Percentiles rank a stretch among this genome's conserved stretches.
Conservation (phyloP, 306 rosid genomes). For the Quercus dentata region DNA sequence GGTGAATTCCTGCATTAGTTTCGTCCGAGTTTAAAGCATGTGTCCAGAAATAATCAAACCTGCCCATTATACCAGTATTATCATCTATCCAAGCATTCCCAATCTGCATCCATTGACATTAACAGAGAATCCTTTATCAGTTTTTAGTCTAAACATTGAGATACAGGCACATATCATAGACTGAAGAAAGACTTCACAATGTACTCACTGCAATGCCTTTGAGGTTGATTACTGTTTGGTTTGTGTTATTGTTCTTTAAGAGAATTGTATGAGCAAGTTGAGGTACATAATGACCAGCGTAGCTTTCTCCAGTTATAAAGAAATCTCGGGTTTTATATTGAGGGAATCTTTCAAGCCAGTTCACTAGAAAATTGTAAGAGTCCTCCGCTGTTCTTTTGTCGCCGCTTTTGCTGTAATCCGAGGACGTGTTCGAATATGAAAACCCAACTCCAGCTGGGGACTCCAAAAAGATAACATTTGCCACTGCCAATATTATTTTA, state of each 20-base stretch:
- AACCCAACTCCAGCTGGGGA: constrained; percentile 74
- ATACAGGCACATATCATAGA: not conserved
- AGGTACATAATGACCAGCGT: constrained; percentile 68
- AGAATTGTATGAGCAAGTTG: constrained; percentile 52
- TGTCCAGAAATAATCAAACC: constrained; percentile 47
- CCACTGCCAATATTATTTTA: constrained; percentile 42
- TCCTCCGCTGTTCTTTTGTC: constrained; percentile 55
- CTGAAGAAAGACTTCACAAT: not conserved
- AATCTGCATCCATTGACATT: constrained; percentile 30
- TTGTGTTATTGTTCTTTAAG: constrained; percentile 25
- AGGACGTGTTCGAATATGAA: constrained; percentile 47
- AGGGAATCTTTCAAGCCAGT: constrained; percentile 63
- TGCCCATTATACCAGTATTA: constrained; percentile 25
- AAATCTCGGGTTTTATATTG: constrained; percentile 50
- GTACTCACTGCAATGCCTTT: constrained; percentile 65
- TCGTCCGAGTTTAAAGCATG: constrained; percentile 54
- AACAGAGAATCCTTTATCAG: not conserved
- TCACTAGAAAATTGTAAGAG: constrained; percentile 50
- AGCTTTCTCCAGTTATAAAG: constrained; percentile 62
- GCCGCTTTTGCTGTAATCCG: constrained; percentile 34
- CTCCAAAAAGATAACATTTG: constrained; percentile 56
- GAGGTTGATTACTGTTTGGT: constrained; percentile 40
- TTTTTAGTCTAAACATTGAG: not conserved
- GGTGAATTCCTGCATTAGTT: constrained; percentile 38
- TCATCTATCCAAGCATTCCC: constrained; percentile 70